Percentiles rank a stretch among this genome's conserved stretches.
Conservation (phyloP, 208 protist species). For the Porcisia hertigi region DNA sequence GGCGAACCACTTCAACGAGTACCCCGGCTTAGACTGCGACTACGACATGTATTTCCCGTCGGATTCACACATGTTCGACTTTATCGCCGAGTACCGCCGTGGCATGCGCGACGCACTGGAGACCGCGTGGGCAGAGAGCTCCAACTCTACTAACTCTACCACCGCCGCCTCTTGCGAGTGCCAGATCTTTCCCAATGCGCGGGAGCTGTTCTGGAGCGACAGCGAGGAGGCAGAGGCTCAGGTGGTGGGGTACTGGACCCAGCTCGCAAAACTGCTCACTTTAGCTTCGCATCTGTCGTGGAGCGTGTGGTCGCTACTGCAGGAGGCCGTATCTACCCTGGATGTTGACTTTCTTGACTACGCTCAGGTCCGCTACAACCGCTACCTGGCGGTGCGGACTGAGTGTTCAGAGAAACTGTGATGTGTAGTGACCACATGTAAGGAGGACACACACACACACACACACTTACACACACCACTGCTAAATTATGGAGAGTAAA, state of each 20-base stretch:
- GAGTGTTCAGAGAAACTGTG: constrained; percentile 37
- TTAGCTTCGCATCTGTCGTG: constrained; percentile 85
- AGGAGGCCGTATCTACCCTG: constrained; percentile 84
- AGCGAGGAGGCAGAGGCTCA: constrained; percentile 35
- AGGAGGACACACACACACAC: not conserved
- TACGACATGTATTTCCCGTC: constrained; percentile 82
- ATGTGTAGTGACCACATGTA: not conserved
- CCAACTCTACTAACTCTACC: not conserved
- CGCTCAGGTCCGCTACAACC: constrained; percentile 54
- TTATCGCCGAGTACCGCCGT: constrained; percentile 77
- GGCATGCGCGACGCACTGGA: constrained; percentile 61
- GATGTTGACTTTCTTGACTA: constrained; percentile 91
- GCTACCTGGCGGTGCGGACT: constrained; percentile 70
- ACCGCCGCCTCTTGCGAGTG: constrained; percentile 14
- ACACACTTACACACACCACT: not conserved
- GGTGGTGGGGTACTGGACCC: constrained; percentile 43
- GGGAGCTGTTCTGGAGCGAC: constrained; percentile 50
- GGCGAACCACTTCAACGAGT: constrained; percentile 94
- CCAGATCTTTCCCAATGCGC: constrained; percentile 50
- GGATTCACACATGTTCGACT: constrained; percentile 64
- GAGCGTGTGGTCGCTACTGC: constrained; percentile 86
- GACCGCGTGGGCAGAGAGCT: constrained; percentile 16
- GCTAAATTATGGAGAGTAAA: not conserved
- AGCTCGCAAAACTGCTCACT: constrained; percentile 75
- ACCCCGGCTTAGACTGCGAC: constrained; percentile 89